Base-by-base conservation (phyloP, 257 asterid genomes). In the Thymus quinquecostatus region DNA sequence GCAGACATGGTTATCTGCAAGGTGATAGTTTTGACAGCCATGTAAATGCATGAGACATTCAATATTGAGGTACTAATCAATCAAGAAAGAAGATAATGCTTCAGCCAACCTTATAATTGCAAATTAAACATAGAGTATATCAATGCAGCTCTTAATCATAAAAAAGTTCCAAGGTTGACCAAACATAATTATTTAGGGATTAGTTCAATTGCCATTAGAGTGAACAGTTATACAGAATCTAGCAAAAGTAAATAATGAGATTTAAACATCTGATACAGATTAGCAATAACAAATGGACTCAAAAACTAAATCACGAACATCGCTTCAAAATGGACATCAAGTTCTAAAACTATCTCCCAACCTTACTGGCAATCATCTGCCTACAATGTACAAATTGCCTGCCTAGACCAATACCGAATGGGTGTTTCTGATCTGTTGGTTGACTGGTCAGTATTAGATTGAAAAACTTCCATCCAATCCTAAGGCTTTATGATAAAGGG, bases 1-100 rank as follows among this genome's bases (percentile, higher is more conserved):
- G 98, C 99, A 1, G 99, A 95, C 99, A 95, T 95, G 65, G 99
- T 89, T 81, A 95, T 95, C 99, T 94, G 54, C 80, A 84, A 56
- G 73, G 64, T 12, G 59, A 72, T 54, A 47, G 61, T 50, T 60
- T 45, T 43, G 75, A 70, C 51, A 77, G 47, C 55, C 47, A 43
- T 44, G 29, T 51, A 53, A 48, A 58, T 44, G 69, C 48, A 68
- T 10, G 41, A 10, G 41, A 38, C 34, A 50, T 34, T 50, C 21
- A 4, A 75, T 60, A 43, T 43, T 47, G 1, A 32, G 51, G 45
- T 10, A 38, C 57, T 13, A 29, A 72, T 29, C 45, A 69, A 10
- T 73, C 48, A 6, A 73, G 75, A 67, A 62, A 69, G 53, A 71
- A 54, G 2, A 40, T 29, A 30, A 43, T 62, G 21, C 36, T 62